Base-by-base conservation (phyloP, 1,139 yeast genomes). In the Kurtzmaniella quercitrusa region DNA sequence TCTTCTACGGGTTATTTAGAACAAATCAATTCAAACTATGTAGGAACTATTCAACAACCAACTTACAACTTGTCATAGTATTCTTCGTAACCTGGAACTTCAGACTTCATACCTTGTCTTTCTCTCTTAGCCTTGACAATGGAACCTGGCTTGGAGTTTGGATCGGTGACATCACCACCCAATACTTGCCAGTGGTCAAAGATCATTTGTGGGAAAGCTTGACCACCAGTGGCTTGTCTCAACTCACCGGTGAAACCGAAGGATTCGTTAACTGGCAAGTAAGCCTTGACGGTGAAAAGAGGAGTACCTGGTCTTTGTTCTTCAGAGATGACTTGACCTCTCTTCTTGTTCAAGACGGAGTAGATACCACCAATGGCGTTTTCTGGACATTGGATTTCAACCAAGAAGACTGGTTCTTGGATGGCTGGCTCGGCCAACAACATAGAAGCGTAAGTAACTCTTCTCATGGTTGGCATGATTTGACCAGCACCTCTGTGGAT, bases 401-500 rank as follows among this genome's bases (percentile, higher is more conserved):
- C 96, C 77, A 91, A 81, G 93, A 93, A 93, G 68, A 93, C 87
- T 74, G 98, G 98, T 79, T 93, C 98, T 81, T 93, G 98, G 70
- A 93, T 87, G 70, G 93, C 93, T 77, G 98, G 98, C 76, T 89
- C 89, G 72, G 98, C 98, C 74, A 93, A 84, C 72, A 93, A 85
- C 83, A 90, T 81, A 64, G 97, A 89, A 69, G 98, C 98, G 80
- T 88, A 93, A 58, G 98, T 89, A 64, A 84, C 98, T 84, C 98
- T 93, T 85, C 98, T 90, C 97, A 93, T 91, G 77, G 98, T 93
- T 78, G 98, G 98, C 77, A 93, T 90, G 75, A 93, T 85, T 83
- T 93, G 98, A 80, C 98, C 98, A 80, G 95, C 97, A 84, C 98
- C 98, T 87, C 98, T 90, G 88, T 93, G 98, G 79, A 93, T 93